phyloP scores from a whole-genome alignment of 2,329 filamentous ascomycete genomes.

The Zasmidium angulare region DNA sequence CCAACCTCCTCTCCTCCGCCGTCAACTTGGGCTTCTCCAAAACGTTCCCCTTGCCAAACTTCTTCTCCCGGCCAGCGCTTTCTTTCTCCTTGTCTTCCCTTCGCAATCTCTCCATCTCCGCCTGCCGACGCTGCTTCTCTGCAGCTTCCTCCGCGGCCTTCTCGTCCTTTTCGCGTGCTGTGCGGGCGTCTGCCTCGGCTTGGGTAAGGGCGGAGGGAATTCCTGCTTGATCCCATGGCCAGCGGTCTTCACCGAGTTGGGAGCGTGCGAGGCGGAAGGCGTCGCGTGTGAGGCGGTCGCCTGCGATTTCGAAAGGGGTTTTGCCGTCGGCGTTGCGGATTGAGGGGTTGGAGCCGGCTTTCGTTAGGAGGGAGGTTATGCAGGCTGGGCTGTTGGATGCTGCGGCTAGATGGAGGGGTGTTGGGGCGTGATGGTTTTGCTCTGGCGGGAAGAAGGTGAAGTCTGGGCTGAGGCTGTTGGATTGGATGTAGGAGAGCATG shows the following conservation, averaged over 20 bases:
- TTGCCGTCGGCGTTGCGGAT: constrained; percentile 72
- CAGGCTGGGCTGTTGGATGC: constrained; percentile 75
- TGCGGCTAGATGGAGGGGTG: constrained; percentile 81
- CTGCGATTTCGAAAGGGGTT: constrained; percentile 81
- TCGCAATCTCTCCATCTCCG: constrained; percentile 71
- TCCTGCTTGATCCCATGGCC: constrained; percentile 74
- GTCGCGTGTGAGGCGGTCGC: constrained; percentile 81
- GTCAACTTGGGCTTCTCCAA: constrained; percentile 63
- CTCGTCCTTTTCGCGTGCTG: constrained; percentile 68
- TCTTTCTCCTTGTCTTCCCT: constrained; percentile 63
- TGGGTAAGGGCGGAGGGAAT: constrained; percentile 71
- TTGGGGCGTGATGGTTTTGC: constrained; percentile 76
- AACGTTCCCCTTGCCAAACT: constrained; percentile 50
- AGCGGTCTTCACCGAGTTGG: constrained; percentile 73
- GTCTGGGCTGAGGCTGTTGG: constrained; percentile 67
- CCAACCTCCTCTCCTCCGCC: constrained; percentile 76
- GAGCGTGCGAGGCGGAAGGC: constrained; percentile 85
- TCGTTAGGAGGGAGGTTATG: constrained; percentile 73
- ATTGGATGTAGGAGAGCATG: constrained; percentile 77
- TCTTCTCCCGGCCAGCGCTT: constrained; percentile 51
- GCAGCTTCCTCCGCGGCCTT: constrained; percentile 64
- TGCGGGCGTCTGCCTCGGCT: constrained; percentile 68
- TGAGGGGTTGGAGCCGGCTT: constrained; percentile 73
- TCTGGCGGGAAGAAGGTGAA: constrained; percentile 74
- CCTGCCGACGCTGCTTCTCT: constrained; percentile 63